phyloP scores from a whole-genome alignment of 1,139 yeast species.

The Kurtzmaniella quercitrusa region DNA sequence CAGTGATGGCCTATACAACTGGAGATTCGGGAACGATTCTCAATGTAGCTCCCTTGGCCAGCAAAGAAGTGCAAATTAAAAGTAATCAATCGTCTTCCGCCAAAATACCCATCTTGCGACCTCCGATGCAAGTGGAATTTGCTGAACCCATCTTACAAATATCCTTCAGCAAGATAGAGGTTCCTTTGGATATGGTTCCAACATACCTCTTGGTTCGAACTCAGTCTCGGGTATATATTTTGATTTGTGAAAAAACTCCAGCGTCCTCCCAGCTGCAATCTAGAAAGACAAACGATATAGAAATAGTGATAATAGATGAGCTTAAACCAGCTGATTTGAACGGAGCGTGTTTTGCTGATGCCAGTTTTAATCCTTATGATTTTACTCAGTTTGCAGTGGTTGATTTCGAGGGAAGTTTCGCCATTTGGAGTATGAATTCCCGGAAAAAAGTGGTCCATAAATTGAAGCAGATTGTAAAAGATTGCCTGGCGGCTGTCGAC shows the following conservation, averaged over 20 bases:
- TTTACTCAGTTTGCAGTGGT: conserved; percentile 35
- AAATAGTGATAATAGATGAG: conserved; percentile 21
- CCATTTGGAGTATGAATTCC: conserved; percentile 27
- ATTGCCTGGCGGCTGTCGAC: conserved; percentile 27
- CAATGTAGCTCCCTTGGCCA: conserved; percentile 19
- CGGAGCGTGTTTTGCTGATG: conserved; percentile 42
- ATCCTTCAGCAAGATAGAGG: conserved; percentile 17
- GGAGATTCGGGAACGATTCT: conserved; percentile 29
- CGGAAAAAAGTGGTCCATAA: conserved; percentile 4
- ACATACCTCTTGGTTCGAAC: conserved; percentile 25
- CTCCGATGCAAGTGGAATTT: conserved; percentile 21
- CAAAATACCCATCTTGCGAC: conserved; percentile 6
- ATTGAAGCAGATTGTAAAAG: conserved; percentile 5
- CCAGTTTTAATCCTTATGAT: conserved; percentile 39
- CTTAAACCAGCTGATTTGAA: conserved; percentile 16
- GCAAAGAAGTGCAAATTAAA: conserved; percentile 7
- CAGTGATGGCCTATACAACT: conserved; percentile 29
- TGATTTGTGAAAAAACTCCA: conserved; percentile 14
- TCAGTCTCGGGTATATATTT: conserved; percentile 19
- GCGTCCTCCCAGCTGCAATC: not conserved
- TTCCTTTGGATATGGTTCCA: conserved; percentile 13
- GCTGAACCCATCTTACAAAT: conserved; percentile 41
- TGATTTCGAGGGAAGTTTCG: conserved; percentile 53
- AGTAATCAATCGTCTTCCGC: not conserved
- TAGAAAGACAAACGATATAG: conserved; percentile 7